These are phyloP conservation scores for Leishmania lainsoni DNA, from an alignment of 208 protist genomes.

Conservation along the genomic window DNA sequence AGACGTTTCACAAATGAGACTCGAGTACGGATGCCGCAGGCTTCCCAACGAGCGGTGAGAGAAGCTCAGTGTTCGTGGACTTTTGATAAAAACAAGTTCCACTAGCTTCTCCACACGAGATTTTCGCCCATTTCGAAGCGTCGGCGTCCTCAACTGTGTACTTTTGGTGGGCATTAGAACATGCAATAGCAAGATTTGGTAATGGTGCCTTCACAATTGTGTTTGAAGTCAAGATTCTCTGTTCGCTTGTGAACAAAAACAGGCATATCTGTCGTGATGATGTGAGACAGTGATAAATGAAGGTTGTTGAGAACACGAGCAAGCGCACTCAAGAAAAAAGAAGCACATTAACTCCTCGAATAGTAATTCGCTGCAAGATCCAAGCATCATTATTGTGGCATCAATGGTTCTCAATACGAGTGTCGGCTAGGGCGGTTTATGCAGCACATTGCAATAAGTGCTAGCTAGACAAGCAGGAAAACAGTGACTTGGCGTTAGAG, in stretches of 20 bases:
- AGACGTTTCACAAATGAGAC: slow-evolving; percentile 44
- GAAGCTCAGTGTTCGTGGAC: slow-evolving; percentile 63
- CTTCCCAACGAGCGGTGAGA: slow-evolving; percentile 68
- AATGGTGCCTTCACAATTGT: background rate
- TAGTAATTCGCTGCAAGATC: background rate
- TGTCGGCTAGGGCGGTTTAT: background rate
- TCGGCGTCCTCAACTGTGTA: background rate
- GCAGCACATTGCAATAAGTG: background rate
- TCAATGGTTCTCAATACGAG: background rate
- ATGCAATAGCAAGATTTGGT: background rate
- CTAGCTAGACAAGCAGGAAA: too few species aligned
- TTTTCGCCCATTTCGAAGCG: slow-evolving; percentile 26
- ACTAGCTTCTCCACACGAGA: slow-evolving; percentile 51
- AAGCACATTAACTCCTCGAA: background rate
- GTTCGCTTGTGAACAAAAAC: background rate
- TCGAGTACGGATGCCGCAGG: slow-evolving; percentile 68
- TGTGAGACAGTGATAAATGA: background rate
- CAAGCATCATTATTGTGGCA: too few species aligned
- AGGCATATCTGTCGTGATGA: background rate
- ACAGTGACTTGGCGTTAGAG: background rate
- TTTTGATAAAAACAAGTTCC: slow-evolving; percentile 69
- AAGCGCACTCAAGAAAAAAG: background rate
- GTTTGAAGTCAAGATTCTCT: background rate
- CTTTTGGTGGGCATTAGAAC: background rate
- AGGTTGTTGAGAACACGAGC: background rate